Percentiles rank a stretch among this genome's conserved stretches.
These are phyloP conservation scores for Torulaspora franciscae DNA, from an alignment of 805 yeast species.

Conservation along the genomic window DNA sequence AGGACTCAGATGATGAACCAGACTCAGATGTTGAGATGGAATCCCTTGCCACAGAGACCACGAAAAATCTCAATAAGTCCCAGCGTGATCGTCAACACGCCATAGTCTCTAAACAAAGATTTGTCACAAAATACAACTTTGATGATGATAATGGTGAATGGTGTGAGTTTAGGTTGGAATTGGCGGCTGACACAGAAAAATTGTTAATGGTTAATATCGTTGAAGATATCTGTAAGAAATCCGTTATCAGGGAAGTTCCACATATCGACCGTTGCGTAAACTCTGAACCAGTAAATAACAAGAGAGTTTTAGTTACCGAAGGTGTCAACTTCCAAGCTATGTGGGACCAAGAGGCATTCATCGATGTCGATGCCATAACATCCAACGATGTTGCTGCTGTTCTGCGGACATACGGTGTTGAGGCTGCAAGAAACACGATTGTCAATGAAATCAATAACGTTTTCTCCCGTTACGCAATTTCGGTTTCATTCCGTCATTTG, in stretches of 20 bases:
- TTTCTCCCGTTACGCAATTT: slow-evolving; percentile 91
- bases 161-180: slow-evolving; percentile 85
- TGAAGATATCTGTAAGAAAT: slow-evolving; percentile 83
- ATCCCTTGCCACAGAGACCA: slow-evolving; percentile 25
- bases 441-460: slow-evolving; percentile 94
- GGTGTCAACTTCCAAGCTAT: slow-evolving; percentile 96
- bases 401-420: slow-evolving; percentile 90
- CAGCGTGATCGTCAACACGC: slow-evolving; percentile 86
- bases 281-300: slow-evolving; percentile 65
- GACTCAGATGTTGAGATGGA: slow-evolving; percentile 38
- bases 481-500: slow-evolving; percentile 88
- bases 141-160: slow-evolving; percentile 86
- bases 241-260: slow-evolving; percentile 90
- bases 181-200: slow-evolving; percentile 83
- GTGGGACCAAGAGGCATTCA: slow-evolving; percentile 96
- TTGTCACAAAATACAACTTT: slow-evolving; percentile 76
- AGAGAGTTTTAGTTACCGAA: slow-evolving; percentile 83
- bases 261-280: slow-evolving; percentile 89
- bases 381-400: slow-evolving; percentile 94
- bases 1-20: slow-evolving; percentile 44
- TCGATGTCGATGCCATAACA: slow-evolving; percentile 81
- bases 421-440: slow-evolving; percentile 97
- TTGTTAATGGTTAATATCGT: slow-evolving; percentile 94
- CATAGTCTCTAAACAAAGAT: slow-evolving; percentile 65
- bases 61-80: slow-evolving; percentile 43